Conservation (phyloP, 2,329 filamentous ascomycete species). For the Coniella vitis region DNA sequence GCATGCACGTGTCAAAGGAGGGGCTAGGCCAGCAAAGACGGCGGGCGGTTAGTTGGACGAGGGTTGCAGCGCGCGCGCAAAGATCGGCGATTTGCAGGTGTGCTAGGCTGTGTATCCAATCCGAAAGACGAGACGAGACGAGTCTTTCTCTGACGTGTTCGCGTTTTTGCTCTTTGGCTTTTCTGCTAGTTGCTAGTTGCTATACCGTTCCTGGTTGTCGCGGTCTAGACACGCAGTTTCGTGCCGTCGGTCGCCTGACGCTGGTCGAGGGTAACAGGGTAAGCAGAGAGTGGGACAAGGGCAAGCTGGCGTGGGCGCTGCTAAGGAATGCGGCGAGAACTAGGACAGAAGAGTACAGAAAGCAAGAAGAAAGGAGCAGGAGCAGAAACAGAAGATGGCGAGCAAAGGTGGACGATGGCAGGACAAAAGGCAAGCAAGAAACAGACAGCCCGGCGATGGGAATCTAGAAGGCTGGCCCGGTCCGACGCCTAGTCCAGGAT, state of each 20-base stretch:
- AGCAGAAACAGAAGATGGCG: neutral
- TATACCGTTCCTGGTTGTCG: no score
- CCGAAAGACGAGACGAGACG: no score
- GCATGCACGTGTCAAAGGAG: conserved; percentile 12
- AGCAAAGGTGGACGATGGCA: neutral
- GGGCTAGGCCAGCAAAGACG: neutral
- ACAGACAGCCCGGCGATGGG: no score
- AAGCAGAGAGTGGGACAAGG: conserved; percentile 4
- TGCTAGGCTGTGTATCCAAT: neutral
- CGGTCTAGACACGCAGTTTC: no score
- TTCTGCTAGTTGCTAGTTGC: no score
- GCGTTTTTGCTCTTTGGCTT: no score
- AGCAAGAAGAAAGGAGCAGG: neutral
- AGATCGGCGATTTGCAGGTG: conserved; percentile 6
- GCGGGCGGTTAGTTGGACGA: neutral
- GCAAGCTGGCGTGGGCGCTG: neutral
- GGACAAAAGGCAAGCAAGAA: neutral
- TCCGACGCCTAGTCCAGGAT: no score
- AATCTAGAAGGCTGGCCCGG: neutral
- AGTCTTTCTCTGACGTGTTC: no score
- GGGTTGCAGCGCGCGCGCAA: neutral
- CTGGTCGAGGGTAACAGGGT: no score
- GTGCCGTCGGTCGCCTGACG: neutral
- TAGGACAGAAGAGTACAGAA: neutral
- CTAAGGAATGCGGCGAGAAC: neutral